Percentiles rank a stretch among this genome's conserved stretches.
Conservation (phyloP, 2,329 filamentous ascomycete species). For the Pyricularia grisea region DNA sequence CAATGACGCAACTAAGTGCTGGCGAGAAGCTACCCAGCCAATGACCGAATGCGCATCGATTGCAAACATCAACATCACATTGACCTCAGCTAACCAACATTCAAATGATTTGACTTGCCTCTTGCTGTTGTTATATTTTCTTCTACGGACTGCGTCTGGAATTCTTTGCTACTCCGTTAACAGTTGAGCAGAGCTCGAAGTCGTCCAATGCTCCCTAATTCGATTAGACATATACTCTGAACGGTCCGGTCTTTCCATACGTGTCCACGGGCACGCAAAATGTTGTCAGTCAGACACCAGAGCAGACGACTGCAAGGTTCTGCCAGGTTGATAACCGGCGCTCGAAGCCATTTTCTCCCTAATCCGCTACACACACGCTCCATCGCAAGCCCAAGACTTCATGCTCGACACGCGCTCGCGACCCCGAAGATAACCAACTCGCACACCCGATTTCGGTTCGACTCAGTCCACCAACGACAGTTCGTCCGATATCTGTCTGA, state of each 20-base stretch:
- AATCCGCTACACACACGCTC: not conserved
- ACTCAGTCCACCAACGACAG: not conserved
- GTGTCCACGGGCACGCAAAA: not conserved
- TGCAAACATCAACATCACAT: not conserved
- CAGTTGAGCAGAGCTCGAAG: not conserved
- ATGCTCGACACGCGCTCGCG: not conserved
- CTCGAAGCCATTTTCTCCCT: not conserved
- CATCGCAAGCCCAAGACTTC: not conserved
- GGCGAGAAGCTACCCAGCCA: not conserved
- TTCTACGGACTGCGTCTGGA: not conserved
- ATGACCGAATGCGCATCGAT: not conserved
- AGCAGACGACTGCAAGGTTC: not conserved
- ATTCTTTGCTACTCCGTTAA: not conserved
- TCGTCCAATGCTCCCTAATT: not conserved
- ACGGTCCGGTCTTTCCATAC: not conserved
- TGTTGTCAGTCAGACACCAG: not conserved
- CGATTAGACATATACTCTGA: not conserved
- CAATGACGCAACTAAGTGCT: not conserved
- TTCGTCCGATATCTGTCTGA: constrained; percentile 37
- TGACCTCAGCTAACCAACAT: not conserved
- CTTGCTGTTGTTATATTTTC: no score
- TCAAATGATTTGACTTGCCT: not conserved
- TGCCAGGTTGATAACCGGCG: not conserved
- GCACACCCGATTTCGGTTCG: not conserved
- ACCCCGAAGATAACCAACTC: not conserved